Evolutionary conservation across 2,329 filamentous ascomycete species (phyloP).

Genomic region (Dactylellina sp.): DNA sequence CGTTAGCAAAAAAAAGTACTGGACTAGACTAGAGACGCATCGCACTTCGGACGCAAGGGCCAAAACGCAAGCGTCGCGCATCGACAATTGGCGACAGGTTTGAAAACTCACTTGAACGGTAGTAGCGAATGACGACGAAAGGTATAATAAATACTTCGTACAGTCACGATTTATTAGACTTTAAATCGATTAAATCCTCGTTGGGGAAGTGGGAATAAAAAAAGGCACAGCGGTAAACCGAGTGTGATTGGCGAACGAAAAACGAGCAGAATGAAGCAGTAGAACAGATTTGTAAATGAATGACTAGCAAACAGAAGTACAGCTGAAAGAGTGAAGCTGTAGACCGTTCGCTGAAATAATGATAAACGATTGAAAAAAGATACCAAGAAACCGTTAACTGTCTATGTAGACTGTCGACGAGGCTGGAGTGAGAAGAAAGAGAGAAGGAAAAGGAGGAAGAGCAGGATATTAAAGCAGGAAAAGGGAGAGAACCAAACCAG

Average conservation of each 20-base stretch:
- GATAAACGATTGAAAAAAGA: constrained; percentile 60
- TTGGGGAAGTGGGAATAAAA: constrained; percentile 15
- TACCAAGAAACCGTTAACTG: constrained; percentile 56
- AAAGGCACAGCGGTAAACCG: background rate
- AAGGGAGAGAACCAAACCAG: constrained; percentile 30
- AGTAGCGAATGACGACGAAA: constrained; percentile 49
- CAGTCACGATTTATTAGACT: constrained; percentile 52
- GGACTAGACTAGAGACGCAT: constrained; percentile 17
- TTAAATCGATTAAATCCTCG: constrained; percentile 40
- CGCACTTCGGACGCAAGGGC: constrained; percentile 36
- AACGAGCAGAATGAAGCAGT: constrained; percentile 29
- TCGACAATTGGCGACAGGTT: background rate
- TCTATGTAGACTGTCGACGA: constrained; percentile 58
- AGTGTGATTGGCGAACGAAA: constrained; percentile 16
- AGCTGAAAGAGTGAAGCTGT: constrained; percentile 61
- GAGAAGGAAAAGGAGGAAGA: constrained; percentile 60
- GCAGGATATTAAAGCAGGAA: constrained; percentile 60
- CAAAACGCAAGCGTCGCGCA: constrained; percentile 25
- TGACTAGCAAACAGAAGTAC: constrained; percentile 61
- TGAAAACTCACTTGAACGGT: constrained; percentile 46
- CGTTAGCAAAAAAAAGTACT: constrained; percentile 20
- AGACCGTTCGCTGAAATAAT: constrained; percentile 59
- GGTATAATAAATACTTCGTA: constrained; percentile 52
- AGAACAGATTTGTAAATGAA: constrained; percentile 60
- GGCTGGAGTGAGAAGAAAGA: constrained; percentile 47